A percentile compares a stretch with the other conserved stretches of the same genome.
Conservation (phyloP, 148 eudicot genomes). For the Heliosperma pusillum region DNA sequence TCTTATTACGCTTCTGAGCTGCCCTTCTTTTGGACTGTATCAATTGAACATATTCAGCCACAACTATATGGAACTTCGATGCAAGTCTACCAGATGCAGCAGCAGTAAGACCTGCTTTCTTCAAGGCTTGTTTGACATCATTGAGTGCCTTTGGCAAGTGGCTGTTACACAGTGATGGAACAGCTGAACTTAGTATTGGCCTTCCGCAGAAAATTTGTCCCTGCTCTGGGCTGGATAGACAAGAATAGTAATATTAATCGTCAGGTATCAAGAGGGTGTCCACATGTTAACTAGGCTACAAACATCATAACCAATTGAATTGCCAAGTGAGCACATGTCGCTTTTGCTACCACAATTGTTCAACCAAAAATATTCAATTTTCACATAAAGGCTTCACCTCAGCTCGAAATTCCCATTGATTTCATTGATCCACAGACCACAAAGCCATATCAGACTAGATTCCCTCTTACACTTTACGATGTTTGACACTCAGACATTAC, state of each 20-base stretch:
- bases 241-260: conserved; percentile 7
- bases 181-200: conserved; percentile 43
- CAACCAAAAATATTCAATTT: not conserved
- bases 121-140: conserved; percentile 41
- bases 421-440: conserved; percentile 5
- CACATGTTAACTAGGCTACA: not conserved
- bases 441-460: not conserved
- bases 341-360: not conserved
- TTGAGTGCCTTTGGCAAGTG: conserved; percentile 47
- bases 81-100: conserved; percentile 51
- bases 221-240: conserved; percentile 37
- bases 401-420: not conserved
- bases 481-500: no score
- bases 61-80: conserved; percentile 44
- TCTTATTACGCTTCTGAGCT: conserved; percentile 27
- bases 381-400: no score
- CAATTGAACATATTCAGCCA: conserved; percentile 42
- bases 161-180: conserved; percentile 39
- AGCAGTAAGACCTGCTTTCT: conserved; percentile 45
- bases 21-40: conserved; percentile 45
- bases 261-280: not conserved
- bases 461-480: not conserved
- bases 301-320: conserved; percentile 1
- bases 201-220: conserved; percentile 54
- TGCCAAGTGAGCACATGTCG: not conserved